These are phyloP conservation scores for Cylindrotheca closterium DNA, from an alignment of 108 stramenopile species.

Conservation along the genomic window DNA sequence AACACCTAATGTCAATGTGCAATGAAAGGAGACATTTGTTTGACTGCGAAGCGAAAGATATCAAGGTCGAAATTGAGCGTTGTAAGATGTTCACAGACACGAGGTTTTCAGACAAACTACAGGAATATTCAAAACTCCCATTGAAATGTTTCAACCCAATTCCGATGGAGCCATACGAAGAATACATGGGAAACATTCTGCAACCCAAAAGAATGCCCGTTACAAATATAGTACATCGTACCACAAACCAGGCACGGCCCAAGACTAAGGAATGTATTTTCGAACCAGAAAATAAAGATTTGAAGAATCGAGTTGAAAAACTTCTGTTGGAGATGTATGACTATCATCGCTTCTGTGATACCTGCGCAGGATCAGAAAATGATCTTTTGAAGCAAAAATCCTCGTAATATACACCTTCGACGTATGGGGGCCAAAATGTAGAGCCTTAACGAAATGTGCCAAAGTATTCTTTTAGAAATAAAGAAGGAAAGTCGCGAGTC, in stretches of 20 bases:
- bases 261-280: slow-evolving; percentile 6
- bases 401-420: too few relatives aligned
- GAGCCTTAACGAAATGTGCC: too few relatives aligned
- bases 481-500: too few relatives aligned
- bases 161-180: neutral
- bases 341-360: slow-evolving; percentile 27
- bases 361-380: slow-evolving; percentile 14
- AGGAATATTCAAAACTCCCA: neutral
- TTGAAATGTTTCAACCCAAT: slow-evolving; percentile 7
- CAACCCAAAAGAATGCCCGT: slow-evolving; percentile 2
- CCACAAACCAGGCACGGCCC: neutral
- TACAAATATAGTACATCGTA: neutral
- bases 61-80: neutral
- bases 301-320: slow-evolving; percentile 8
- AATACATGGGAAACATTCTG: slow-evolving; percentile 1
- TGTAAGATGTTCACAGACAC: neutral
- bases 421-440: too few relatives aligned
- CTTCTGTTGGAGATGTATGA: slow-evolving; percentile 16
- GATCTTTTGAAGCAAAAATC: slow-evolving; percentile 11
- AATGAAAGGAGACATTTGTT: slow-evolving; percentile 13
- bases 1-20: slow-evolving; percentile 41
- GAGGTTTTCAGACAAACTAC: neutral
- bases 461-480: too few relatives aligned
- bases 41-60: slow-evolving; percentile 7
- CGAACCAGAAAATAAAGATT: neutral